Base-by-base conservation (phyloP, 192 early-diverging fungal genomes). In the Linnemannia hyalina region DNA sequence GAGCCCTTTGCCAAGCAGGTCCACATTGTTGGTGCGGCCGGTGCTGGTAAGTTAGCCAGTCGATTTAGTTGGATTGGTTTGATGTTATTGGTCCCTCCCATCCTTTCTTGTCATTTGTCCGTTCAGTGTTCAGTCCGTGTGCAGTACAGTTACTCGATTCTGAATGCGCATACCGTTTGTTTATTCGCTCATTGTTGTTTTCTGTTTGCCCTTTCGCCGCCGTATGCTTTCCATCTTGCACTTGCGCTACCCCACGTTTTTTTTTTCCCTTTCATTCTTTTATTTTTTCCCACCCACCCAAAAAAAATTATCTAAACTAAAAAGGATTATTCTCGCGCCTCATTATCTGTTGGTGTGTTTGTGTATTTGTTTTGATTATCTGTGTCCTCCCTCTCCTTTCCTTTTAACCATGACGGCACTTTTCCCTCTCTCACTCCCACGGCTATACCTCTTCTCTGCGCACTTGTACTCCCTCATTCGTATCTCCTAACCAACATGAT, bases 1-100 rank as follows among this genome's bases (percentile, higher is more conserved):
- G 90, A 92, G 77, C 81, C 87, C 23, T 80, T 96, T 68, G 94
- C 94, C 57, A 92, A 94, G 76, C 93, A 96, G 78, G 94, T 98
- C 9, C 83, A 90, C 44, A 89, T 94, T 26, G 90, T 95, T 73
- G 91, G 92, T 38, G 78, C 91, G 13, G 26, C 49, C 40, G 80
- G 73, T 52, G 92, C 84, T 60, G 89, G 90, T 89, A 77, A 78
- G 82, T 68, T 68, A 52, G n/a, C 7, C n/a, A 57, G 36, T 60
- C 38, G 6, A 23, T 29, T 65, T 60, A 16, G 9, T 23, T 26
- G 1, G 13, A 15, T 15, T 40, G 40, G 41, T 13, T 23, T 10
- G 23, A 44, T n/a, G 2, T 54, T 75, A 23, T 75, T 75, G 47
- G 29, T 55, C 7, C 15, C 35, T 23, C 38, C 68, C 29, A 5